Base-by-base conservation (phyloP, 1,284 basidiomycete species). In the Violaceomyces palustris region DNA sequence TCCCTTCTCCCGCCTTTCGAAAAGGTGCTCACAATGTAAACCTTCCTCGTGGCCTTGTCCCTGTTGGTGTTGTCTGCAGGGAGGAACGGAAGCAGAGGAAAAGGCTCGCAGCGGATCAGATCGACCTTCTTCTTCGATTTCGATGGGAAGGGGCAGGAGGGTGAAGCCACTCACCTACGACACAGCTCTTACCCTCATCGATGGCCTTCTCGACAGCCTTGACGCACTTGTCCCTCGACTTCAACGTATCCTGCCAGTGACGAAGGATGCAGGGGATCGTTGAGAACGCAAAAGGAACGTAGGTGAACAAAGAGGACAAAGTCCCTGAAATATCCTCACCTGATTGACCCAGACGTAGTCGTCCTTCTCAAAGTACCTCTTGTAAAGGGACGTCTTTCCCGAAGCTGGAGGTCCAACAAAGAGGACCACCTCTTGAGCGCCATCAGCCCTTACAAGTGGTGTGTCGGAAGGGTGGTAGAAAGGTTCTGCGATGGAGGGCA, bases 361-460 rank as follows among this genome's bases (percentile, higher is more conserved):
- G 4, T 74, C 75, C 0, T 81, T 77, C n/a, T 76, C 73, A 68
- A 96, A 92, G 65, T 88, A 76, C 28, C 74, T 78, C 10, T 77
- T 75, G 74, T 80, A 96, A 72, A 92, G 87, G 0, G 83, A 80
- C 0, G 88, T 85, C 75, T 97, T 97, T 32, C 92, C 92, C 1
- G 88, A 75, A 36, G 84, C 85, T 0, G 93, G 92, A 42, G 82
- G 83, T 11, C 92, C 93, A 6, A 90, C 85, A 58, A 97, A 90
- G 6, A 97, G 53, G 2, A 96, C 82, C 2, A 94, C 76, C 47
- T 80, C 79, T 14, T 50, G 26, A 12, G 12, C n/a, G 15, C 12
- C 6, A 17, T 30, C 29, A 17, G 5, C 29, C 6, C 14, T 12
- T 4, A 30, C 22, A n/a, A 41, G 28, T 7, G 26, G 34, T 10